Percentiles rank a stretch among this genome's conserved stretches.
These are phyloP conservation scores for Yamadazyma kitorensis DNA, from an alignment of 805 yeast species.

Conservation along the genomic window DNA sequence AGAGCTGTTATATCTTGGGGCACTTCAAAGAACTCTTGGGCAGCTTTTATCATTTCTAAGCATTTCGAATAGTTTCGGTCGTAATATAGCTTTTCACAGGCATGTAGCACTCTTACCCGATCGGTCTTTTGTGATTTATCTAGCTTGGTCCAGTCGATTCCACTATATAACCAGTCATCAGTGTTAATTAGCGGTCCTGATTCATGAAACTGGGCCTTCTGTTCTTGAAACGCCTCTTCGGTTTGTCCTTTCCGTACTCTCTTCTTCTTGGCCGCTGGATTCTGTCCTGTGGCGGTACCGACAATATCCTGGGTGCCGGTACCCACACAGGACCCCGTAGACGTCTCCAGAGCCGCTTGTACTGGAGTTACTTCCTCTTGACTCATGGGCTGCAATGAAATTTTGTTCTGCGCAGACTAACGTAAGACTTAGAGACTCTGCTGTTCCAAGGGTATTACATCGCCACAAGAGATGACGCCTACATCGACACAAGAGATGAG, in stretches of 20 bases:
- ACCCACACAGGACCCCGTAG: no score
- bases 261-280: slow-evolving; percentile 2
- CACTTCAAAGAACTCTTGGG: slow-evolving; percentile 31
- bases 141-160: slow-evolving; percentile 21
- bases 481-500: background rate
- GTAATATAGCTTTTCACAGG: slow-evolving; percentile 64
- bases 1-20: slow-evolving; percentile 1
- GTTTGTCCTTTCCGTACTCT: slow-evolving; percentile 61
- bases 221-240: slow-evolving; percentile 57
- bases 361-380: no score
- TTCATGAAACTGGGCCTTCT: slow-evolving; percentile 46
- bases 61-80: slow-evolving; percentile 51
- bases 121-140: slow-evolving; percentile 45
- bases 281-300: no score
- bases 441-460: no score
- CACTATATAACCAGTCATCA: slow-evolving; percentile 39
- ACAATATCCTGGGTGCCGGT: no score
- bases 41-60: slow-evolving; percentile 38
- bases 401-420: no score
- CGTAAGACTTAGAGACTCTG: no score
- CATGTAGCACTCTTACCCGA: slow-evolving; percentile 53
- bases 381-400: no score
- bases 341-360: no score
- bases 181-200: slow-evolving; percentile 61
- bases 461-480: no score